These are phyloP conservation scores for Luzula sylvatica DNA, from an alignment of 176 grass and related monocot genomes.

Conservation along the genomic window DNA sequence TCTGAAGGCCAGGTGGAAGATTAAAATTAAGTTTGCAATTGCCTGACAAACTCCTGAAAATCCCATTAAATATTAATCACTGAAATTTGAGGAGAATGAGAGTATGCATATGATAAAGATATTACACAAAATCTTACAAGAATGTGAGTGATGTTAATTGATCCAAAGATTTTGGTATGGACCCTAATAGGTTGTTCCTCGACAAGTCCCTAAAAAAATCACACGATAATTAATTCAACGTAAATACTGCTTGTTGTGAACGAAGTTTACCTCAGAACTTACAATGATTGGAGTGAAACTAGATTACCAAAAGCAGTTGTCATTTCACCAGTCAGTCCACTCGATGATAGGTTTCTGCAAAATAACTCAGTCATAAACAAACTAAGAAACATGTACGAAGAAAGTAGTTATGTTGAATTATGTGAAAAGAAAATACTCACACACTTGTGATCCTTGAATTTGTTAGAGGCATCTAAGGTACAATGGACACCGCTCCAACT, in stretches of 20 bases:
- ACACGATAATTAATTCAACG: not conserved
- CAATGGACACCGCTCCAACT: not conserved
- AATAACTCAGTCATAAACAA: not conserved
- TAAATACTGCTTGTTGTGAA: not conserved
- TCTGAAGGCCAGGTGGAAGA: too few relatives aligned
- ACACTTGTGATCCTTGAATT: not conserved
- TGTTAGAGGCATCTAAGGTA: not conserved
- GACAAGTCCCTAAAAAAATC: slow-evolving; percentile 25
- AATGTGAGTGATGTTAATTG: slow-evolving; percentile 24
- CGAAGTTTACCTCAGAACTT: not conserved
- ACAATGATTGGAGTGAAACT: not conserved
- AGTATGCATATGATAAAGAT: not conserved
- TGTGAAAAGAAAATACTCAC: slow-evolving; percentile 5
- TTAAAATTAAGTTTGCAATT: too few relatives aligned
- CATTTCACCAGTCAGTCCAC: slow-evolving; percentile 19
- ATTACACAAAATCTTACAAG: slow-evolving; percentile 19
- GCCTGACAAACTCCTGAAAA: too few relatives aligned
- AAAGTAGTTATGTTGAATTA: not conserved
- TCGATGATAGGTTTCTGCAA: slow-evolving; percentile 23
- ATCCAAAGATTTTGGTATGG: slow-evolving; percentile 22
- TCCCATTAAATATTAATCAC: too few relatives aligned
- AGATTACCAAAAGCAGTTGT: slow-evolving; percentile 9
- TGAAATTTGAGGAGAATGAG: too few relatives aligned
- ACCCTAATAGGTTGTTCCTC: slow-evolving; percentile 21
- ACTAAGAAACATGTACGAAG: not conserved